Conservation (phyloP, 352 stramenopile species). For the Pythium aquatile region DNA sequence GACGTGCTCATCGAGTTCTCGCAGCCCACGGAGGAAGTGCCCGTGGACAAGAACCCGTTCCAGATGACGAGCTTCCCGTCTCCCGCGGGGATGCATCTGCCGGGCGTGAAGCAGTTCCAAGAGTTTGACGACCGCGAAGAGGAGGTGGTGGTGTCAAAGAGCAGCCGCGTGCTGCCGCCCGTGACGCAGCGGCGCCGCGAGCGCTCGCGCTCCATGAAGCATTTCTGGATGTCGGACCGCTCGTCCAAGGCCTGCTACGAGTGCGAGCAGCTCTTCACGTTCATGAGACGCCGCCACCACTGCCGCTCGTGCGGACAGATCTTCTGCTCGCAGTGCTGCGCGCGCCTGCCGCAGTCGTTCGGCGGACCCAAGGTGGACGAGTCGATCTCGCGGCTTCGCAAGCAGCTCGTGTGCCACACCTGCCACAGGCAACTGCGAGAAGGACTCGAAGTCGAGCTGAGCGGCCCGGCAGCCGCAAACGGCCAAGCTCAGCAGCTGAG, state of each 20-base stretch:
- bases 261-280: slow-evolving; percentile 82
- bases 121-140: slow-evolving; percentile 26
- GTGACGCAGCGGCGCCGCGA: slow-evolving; percentile 37
- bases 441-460: slow-evolving; percentile 74
- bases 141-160: neutral
- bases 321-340: slow-evolving; percentile 83
- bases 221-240: slow-evolving; percentile 90
- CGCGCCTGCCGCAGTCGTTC: slow-evolving; percentile 75
- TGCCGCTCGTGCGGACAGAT: slow-evolving; percentile 86
- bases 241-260: slow-evolving; percentile 82
- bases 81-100: slow-evolving; percentile 59
- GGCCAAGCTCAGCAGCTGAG: slow-evolving; percentile 15
- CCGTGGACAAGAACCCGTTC: slow-evolving; percentile 65
- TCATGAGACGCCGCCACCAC: slow-evolving; percentile 75
- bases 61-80: slow-evolving; percentile 74
- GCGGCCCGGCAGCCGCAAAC: slow-evolving; percentile 7
- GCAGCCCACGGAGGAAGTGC: slow-evolving; percentile 62
- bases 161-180: slow-evolving; percentile 15
- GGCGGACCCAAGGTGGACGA: slow-evolving; percentile 73
- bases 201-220: slow-evolving; percentile 71
- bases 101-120: slow-evolving; percentile 57
- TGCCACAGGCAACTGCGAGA: slow-evolving; percentile 82
- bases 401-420: slow-evolving; percentile 84
- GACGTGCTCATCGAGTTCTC: slow-evolving; percentile 60
- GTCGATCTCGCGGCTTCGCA: slow-evolving; percentile 68